Conservation (phyloP, 352 stramenopile species). For the Pythium aphanidermatum region DNA sequence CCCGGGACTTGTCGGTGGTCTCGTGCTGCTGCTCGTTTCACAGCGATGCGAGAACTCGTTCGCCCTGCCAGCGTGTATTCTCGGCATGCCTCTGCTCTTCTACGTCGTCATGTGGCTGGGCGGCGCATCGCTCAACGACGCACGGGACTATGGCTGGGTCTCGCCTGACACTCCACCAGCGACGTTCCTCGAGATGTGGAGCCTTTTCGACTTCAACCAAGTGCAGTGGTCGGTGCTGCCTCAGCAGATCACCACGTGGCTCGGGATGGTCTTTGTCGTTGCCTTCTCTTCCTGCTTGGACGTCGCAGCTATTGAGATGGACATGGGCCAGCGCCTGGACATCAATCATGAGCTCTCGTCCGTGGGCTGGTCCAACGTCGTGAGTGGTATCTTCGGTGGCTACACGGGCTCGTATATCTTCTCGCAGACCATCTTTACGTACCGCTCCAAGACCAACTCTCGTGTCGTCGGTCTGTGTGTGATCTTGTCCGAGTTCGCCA, state of each 20-base stretch:
- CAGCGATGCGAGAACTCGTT: constrained; percentile 78
- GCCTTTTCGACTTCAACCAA: constrained; percentile 89
- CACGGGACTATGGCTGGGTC: constrained; percentile 90
- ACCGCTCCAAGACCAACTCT: constrained; percentile 87
- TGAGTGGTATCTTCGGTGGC: constrained; percentile 93
- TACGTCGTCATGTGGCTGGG: constrained; percentile 80
- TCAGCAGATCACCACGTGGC: constrained; percentile 85
- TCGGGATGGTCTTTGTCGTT: constrained; percentile 97
- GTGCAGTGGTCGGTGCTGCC: constrained; percentile 90
- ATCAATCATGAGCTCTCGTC: constrained; percentile 94
- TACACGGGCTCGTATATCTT: constrained; percentile 99
- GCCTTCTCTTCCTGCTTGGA: constrained; percentile 96
- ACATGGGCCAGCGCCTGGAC: constrained; percentile 91
- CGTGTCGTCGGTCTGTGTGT: constrained; percentile 89
- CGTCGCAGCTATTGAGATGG: constrained; percentile 96
- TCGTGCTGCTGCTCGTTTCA: constrained; percentile 79
- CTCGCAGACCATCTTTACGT: constrained; percentile 98
- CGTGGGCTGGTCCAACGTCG: constrained; percentile 95
- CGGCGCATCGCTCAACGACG: constrained; percentile 85
- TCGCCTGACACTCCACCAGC: constrained; percentile 54
- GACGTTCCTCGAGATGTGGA: constrained; percentile 65
- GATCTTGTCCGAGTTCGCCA: constrained; percentile 81
- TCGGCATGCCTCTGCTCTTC: constrained; percentile 88
- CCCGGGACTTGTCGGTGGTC: constrained; percentile 76
- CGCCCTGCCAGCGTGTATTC: constrained; percentile 70